phyloP scores from a whole-genome alignment of 192 early-diverging fungal species.

The Coemansia sp. region DNA sequence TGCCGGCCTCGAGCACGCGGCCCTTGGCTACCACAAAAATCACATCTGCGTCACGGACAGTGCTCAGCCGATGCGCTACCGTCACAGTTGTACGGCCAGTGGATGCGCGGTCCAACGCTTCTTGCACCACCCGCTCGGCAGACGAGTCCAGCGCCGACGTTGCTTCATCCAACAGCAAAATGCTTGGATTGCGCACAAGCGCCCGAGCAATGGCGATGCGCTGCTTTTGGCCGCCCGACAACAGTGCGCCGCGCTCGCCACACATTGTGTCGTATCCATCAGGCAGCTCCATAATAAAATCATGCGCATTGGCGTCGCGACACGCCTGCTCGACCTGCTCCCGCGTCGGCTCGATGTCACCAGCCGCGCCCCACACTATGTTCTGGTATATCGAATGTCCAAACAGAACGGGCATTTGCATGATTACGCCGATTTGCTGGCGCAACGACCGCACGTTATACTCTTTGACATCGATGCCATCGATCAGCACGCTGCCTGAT shows the following conservation, averaged over 20 bases:
- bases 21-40: conserved; percentile 84
- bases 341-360: conserved; percentile 62
- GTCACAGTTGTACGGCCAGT: conserved; percentile 84
- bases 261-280: conserved; percentile 84
- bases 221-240: conserved; percentile 96
- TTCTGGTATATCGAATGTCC: conserved; percentile 78
- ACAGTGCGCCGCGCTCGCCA: conserved; percentile 76
- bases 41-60: conserved; percentile 78
- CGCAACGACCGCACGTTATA: conserved; percentile 83
- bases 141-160: conserved; percentile 84
- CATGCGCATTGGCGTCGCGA: conserved; percentile 70
- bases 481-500: conserved; percentile 62
- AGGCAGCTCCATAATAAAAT: conserved; percentile 71
- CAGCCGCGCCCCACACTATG: conserved; percentile 65
- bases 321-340: conserved; percentile 70
- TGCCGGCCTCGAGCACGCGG: conserved; percentile 71
- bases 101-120: conserved; percentile 75
- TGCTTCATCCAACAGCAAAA: conserved; percentile 88
- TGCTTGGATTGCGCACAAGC: conserved; percentile 80
- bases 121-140: conserved; percentile 77
- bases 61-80: conserved; percentile 88
- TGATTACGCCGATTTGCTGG: conserved; percentile 83
- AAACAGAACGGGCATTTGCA: conserved; percentile 91
- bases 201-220: conserved; percentile 95
- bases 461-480: conserved; percentile 73